A percentile compares a stretch with the other conserved stretches of the same genome.
These are phyloP conservation scores for Tuber aestivum DNA, from an alignment of 495 filamentous ascomycete genomes.

Conservation along the genomic window DNA sequence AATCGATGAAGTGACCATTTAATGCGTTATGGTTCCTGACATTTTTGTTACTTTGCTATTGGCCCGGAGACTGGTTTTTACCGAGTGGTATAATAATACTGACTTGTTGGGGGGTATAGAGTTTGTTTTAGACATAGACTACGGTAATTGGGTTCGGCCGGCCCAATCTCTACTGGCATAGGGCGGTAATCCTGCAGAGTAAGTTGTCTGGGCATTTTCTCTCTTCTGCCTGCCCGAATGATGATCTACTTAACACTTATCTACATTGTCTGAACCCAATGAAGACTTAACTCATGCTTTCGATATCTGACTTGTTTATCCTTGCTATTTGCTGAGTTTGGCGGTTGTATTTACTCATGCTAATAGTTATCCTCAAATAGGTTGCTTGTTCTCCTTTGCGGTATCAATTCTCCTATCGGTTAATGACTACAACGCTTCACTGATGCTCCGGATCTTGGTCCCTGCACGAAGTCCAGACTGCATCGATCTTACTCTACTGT, in stretches of 20 bases:
- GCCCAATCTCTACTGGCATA: neutral
- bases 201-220: neutral
- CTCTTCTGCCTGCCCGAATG: conserved; percentile 12
- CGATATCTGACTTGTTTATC: conserved; percentile 26
- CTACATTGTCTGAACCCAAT: conserved; percentile 39
- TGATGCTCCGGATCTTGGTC: conserved; percentile 35
- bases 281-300: conserved; percentile 33
- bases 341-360: neutral
- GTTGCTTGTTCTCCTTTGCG: neutral
- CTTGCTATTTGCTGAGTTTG: conserved; percentile 1
- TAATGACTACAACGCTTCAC: conserved; percentile 6
- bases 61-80: neutral
- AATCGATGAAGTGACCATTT: conserved; percentile 32
- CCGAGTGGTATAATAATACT: neutral
- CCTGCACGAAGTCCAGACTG: conserved; percentile 33
- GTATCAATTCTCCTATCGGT: neutral
- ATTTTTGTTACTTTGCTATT: conserved; percentile 11
- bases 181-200: conserved; percentile 8
- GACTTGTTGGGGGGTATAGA: neutral
- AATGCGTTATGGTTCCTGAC: conserved; percentile 41
- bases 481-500: conserved; percentile 16
- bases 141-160: neutral
- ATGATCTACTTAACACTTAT: conserved; percentile 37
- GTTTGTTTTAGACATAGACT: neutral
- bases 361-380: neutral